These are phyloP conservation scores for Kuraishia piskuri DNA, from an alignment of 805 yeast genomes.

Conservation along the genomic window DNA sequence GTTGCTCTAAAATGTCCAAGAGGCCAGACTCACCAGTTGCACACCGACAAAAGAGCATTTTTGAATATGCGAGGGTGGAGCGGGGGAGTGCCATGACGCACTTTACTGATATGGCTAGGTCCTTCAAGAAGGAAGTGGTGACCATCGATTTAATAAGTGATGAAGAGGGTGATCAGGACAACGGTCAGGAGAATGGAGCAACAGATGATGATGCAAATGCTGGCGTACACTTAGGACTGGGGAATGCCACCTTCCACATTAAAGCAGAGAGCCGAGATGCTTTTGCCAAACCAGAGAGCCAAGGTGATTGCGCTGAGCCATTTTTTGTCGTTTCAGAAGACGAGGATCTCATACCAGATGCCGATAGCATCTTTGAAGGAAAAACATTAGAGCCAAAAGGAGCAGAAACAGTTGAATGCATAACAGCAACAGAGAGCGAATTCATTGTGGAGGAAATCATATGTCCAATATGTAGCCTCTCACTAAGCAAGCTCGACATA, in stretches of 20 bases:
- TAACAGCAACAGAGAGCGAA: neutral
- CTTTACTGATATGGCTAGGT: neutral
- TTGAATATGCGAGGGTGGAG: neutral
- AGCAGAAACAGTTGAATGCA: no score
- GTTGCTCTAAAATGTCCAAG: neutral
- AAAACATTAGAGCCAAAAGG: neutral
- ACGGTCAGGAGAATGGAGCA: no score
- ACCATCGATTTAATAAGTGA: neutral
- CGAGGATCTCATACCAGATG: neutral
- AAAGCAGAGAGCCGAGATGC: neutral
- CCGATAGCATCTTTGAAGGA: neutral
- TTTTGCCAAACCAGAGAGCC: no score
- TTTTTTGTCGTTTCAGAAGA: neutral
- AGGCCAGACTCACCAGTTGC: neutral
- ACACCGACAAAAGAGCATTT: neutral
- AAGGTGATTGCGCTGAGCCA: no score
- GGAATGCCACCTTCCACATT: neutral
- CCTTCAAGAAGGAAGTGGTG: neutral
- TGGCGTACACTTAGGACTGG: no score
- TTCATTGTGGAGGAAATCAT: slow-evolving; percentile 7
- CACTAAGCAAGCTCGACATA: slow-evolving; percentile 29
- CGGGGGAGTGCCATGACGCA: neutral
- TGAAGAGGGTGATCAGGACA: neutral
- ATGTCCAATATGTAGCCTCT: slow-evolving; percentile 47
- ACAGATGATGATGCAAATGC: no score